Evolutionary conservation across 495 filamentous ascomycete genomes (phyloP).

Genomic region (Lasiosphaeris hirsuta): DNA sequence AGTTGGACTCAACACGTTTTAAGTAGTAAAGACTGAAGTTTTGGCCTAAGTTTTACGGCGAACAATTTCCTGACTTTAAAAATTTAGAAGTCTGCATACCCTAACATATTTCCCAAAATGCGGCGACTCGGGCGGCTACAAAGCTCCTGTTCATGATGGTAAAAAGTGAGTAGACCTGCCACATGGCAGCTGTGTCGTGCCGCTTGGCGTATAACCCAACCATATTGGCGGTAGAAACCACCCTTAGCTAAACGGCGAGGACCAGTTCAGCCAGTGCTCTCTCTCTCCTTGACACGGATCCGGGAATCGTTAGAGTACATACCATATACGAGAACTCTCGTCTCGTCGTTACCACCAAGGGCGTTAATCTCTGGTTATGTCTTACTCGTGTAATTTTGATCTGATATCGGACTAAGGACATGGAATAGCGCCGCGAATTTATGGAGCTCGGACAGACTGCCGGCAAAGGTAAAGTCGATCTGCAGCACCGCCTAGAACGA

Average conservation of each 20-base stretch:
- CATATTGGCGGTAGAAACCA: slow-evolving; percentile 44
- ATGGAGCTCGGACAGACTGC: neutral
- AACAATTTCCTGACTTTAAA: too few species aligned
- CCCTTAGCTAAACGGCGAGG: slow-evolving; percentile 38
- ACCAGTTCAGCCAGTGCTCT: too few species aligned
- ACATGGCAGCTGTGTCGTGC: slow-evolving; percentile 39
- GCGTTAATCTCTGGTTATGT: neutral
- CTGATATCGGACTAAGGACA: neutral
- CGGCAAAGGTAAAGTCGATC: neutral
- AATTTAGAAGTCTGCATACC: too few species aligned
- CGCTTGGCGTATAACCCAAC: slow-evolving; percentile 33
- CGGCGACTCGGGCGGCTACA: too few species aligned
- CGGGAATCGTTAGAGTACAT: neutral
- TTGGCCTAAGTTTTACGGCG: too few species aligned
- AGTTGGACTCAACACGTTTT: too few species aligned
- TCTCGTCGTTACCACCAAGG: neutral
- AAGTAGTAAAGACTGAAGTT: too few species aligned
- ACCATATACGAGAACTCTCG: neutral
- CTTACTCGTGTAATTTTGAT: neutral
- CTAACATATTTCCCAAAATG: too few species aligned
- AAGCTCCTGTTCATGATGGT: slow-evolving; percentile 18
- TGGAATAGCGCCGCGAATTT: neutral
- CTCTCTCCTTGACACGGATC: slow-evolving; percentile 8
- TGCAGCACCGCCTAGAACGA: neutral
- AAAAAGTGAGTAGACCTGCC: slow-evolving; percentile 38